Evolutionary conservation across 352 stramenopile species (phyloP).

Genomic region (Phytopythium sindhum): DNA sequence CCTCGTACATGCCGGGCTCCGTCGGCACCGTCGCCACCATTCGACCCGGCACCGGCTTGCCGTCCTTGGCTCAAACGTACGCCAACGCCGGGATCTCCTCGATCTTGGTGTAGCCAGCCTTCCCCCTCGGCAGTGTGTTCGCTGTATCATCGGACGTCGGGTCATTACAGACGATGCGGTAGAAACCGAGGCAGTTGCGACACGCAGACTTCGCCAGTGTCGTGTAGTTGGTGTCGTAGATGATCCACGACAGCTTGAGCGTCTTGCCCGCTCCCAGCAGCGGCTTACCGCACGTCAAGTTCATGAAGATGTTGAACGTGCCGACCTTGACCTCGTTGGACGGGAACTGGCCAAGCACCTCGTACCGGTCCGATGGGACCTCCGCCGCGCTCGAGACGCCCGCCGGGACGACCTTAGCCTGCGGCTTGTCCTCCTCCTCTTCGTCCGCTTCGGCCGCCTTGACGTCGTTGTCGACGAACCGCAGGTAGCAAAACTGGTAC

Average conservation of each 20-base stretch:
- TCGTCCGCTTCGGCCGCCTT: conserved; percentile 4
- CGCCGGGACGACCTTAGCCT: not conserved
- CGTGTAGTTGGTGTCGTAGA: conserved; percentile 43
- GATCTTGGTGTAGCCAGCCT: conserved; percentile 24
- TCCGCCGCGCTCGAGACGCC: not conserved
- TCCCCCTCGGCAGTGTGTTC: not conserved
- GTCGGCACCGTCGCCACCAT: conserved; percentile 39
- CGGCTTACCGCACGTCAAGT: conserved; percentile 37
- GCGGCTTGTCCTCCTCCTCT: not conserved
- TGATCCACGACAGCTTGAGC: conserved; percentile 42
- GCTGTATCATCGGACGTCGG: conserved; percentile 10
- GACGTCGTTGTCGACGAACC: conserved; percentile 27
- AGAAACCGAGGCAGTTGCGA: conserved; percentile 58
- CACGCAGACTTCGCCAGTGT: conserved; percentile 35
- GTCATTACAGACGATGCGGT: conserved; percentile 21
- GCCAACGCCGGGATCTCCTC: conserved; percentile 48
- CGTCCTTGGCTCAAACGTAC: conserved; percentile 30
- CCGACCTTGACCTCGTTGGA: conserved; percentile 51
- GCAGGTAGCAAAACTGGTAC: conserved; percentile 56
- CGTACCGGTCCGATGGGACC: conserved; percentile 19
- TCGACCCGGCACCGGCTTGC: conserved; percentile 28
- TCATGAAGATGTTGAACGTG: conserved; percentile 64
- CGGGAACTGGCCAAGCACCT: conserved; percentile 37
- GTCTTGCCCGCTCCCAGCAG: conserved; percentile 36
- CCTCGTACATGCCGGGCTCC: conserved; percentile 54